Evolutionary conservation across 805 yeast species (phyloP), one percentile per base, ranked within the genome.

Genomic region (Phaffomyces thermotolerans): DNA sequence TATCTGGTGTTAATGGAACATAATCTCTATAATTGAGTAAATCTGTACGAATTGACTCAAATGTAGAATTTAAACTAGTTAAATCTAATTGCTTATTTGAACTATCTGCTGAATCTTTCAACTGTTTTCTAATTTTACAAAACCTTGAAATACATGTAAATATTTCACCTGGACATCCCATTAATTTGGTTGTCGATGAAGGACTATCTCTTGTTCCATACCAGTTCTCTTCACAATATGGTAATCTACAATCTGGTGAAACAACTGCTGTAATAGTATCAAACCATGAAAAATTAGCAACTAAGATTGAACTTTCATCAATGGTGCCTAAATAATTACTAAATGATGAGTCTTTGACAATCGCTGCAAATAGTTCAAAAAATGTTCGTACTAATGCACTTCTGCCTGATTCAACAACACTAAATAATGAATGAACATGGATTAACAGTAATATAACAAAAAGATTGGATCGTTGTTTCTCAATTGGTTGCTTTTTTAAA

Each of bases 101-200:
- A 41, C 42, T 31, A 31, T 9, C 8, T 31, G 47, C 44, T 1
- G 52, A 41, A 18, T 58, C 49, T 40, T 58, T 59, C 18, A 63
- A 17, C 12, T 51, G 54, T 30, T 51, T 50, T 36, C 69, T 51
- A 13, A 75, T 50, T 12, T 53, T 52, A 47, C 79, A 73, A 6
- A 76, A 66, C 36, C 69, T 65, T 2, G 67, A 61, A 53, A 76
- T 63, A 5, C 75, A 68, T 15, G 59, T 56, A 53, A 77, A 76
- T 1, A 77, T 69, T 46, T 75, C 80, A 4, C 78, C 79, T 0
- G 82, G 81, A 48, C 82, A 77, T 1, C 81, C 82, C 72, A 73
- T 75, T 71, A 77, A 67, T 43, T 66, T 67, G 6, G 75, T 66
- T 0, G 79, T 75, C 15, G 80, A 74, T 5, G 72, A 64, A 10